Evolutionary conservation across 2,329 filamentous ascomycete genomes (phyloP), one percentile per base, ranked within the genome.

Genomic region (Talaromyces piceae): DNA sequence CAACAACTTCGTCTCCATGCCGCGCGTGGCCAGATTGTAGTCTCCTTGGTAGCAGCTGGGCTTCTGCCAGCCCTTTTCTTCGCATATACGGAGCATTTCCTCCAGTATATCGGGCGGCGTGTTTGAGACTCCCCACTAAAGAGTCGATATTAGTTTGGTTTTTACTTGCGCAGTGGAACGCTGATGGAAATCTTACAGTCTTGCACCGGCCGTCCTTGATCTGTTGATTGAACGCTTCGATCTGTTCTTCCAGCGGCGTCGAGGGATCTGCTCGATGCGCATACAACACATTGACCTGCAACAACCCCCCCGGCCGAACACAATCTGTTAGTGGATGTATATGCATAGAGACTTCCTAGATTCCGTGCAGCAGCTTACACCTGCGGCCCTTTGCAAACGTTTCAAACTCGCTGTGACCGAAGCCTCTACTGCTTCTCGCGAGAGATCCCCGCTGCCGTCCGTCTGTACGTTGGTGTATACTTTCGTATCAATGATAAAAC

Each of bases 1-100:
- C 11, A 70, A 58, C 3, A 73, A 57, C 11, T 58, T 55, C 2
- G 57, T 60, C 49, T 74, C 71, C 47, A 61, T 59, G 5, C 60
- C 61, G 5, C 71, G 69, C 6, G 63, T 62, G 6, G 71, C 53
- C 4, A 69, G 52, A 50, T 63, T 72, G 54, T 73, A 73, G 11
- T 64, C 61, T 26, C 69, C 70, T 43, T 74, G 70, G 46, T 73
- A 74, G 49, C 63, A 67, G 5, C 54, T 61, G 0, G 70, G 71
- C 46, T 71, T 69, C n/a, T 58, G 52, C 58, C 64, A 70, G 30
- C 57, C 59, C 3, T 68, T 61, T 39, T 60, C 41, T 18, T 69
- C 66, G 55, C 64, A 67, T 13, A 70, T 54, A 4, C 58, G 55
- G 25, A 72, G 52, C 23, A 64, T 65, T 16, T 64, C 52, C 46